Evolutionary conservation across 306 rosid species (phyloP), one percentile per base, ranked within the genome.

Genomic region (Fragaria nilgerrensis): DNA sequence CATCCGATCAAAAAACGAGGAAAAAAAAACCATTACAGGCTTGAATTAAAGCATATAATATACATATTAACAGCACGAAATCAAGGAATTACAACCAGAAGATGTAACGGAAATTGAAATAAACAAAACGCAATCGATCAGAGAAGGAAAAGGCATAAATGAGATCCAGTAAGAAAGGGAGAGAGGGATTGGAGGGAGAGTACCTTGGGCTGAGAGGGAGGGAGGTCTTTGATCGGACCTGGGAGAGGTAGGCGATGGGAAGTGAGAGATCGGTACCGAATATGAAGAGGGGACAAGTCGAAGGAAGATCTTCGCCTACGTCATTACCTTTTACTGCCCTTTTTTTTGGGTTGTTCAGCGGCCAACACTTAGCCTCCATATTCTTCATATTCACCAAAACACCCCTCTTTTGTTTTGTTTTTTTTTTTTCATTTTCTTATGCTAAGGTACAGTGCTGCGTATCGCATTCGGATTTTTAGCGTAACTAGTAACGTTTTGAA

Each of bases 241-340:
- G 59, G 9, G 59, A 20, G n/a, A 52, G 64, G 15, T 74, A 45
- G 34, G 67, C 71, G 73, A 68, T 37, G 63, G 2, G 2, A 39
- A 81, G 71, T n/a, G 75, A 78, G 72, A 70, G 79, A 82, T 83
- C 70, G 82, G 62, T 37, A 39, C 59, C 61, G 48, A n/a, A 48
- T 15, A 48, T 14, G n/a, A 69, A 34, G 43, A 70, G 22, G 50
- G 63, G 68, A 77, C 70, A 78, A 56, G 77, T 70, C 49, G 74
- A 70, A 75, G 61, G 82, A 78, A 80, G 85, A 80, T 87, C 84
- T 74, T 77, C 52, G 19, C 44, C 72, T n/a, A 84, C 87, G 87
- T 85, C 91, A 79, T 84, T 67, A 5, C 70, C 72, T 66, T 50
- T 62, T 15, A 29, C 11, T 43, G 53, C 49, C 16, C 9, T 27